phyloP scores from a whole-genome alignment of 2,329 filamentous ascomycete species.

The Fusarium sp. region DNA sequence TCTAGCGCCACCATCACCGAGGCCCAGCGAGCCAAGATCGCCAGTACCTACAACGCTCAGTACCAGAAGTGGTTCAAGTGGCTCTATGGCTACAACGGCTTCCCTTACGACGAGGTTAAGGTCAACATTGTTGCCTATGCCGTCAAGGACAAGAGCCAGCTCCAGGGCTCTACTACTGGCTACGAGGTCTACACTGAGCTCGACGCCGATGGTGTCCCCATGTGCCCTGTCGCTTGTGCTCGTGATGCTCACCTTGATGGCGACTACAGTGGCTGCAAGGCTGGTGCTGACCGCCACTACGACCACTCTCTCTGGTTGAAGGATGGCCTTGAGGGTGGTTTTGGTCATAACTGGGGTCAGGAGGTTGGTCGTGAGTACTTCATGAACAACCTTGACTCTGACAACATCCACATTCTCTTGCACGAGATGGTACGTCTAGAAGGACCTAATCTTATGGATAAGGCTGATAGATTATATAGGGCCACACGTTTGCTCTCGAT shows the following conservation, averaged over 20 bases:
- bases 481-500: conserved; percentile 57
- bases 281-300: conserved; percentile 52
- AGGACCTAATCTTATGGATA: too few relatives aligned
- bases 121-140: conserved; percentile 57
- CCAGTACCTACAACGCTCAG: conserved; percentile 49
- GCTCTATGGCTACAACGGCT: conserved; percentile 57
- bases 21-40: conserved; percentile 53
- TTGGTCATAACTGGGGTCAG: conserved; percentile 60
- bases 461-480: neutral
- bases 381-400: conserved; percentile 52
- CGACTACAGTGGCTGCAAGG: conserved; percentile 55
- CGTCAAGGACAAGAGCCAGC: conserved; percentile 51
- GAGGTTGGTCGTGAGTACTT: conserved; percentile 59
- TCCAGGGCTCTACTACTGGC: conserved; percentile 52
- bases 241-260: conserved; percentile 57
- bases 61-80: conserved; percentile 58
- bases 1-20: conserved; percentile 51
- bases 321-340: conserved; percentile 56
- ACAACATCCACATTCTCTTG: conserved; percentile 58
- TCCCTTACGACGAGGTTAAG: conserved; percentile 55
- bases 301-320: conserved; percentile 61
- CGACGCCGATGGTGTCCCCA: conserved; percentile 54
- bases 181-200: conserved; percentile 56
- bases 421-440: conserved; percentile 53
- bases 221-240: conserved; percentile 54